phyloP scores from a whole-genome alignment of 257 asterid genomes.

The Nicotiana noctiflora region DNA sequence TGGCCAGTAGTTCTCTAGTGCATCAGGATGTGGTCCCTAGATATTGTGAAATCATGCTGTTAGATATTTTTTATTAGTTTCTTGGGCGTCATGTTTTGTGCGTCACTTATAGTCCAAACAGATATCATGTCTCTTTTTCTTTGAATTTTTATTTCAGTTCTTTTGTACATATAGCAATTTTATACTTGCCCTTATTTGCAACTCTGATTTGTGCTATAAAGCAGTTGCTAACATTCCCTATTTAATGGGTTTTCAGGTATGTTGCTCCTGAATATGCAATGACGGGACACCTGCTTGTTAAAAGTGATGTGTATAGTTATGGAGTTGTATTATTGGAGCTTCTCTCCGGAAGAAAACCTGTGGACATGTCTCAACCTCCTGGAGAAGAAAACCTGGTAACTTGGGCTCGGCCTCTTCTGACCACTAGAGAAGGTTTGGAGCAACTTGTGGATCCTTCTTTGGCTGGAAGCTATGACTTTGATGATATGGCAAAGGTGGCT shows the following conservation, averaged over 20 bases:
- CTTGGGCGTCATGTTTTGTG: not conserved
- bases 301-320: slow-evolving; percentile 90
- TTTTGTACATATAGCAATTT: not conserved
- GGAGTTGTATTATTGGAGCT: slow-evolving; percentile 91
- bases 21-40: slow-evolving; percentile 6
- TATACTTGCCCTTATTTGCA: not conserved
- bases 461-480: slow-evolving; percentile 69
- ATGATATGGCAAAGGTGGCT: slow-evolving; percentile 95
- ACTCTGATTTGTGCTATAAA: not conserved
- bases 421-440: slow-evolving; percentile 80
- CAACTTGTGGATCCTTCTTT: slow-evolving; percentile 77
- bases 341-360: slow-evolving; percentile 82
- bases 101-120: not conserved
- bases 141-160: not conserved
- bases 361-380: slow-evolving; percentile 87
- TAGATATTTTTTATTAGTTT: not conserved
- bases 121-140: not conserved
- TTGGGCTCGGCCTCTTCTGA: slow-evolving; percentile 89
- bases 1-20: not conserved
- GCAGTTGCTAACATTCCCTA: not conserved
- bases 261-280: slow-evolving; percentile 98
- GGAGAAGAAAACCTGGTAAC: slow-evolving; percentile 98
- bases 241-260: slow-evolving; percentile 37
- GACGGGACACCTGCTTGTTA: slow-evolving; percentile 93
- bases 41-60: not conserved